Evolutionary conservation across 495 filamentous ascomycete species (phyloP).

Genomic region (Rhizodiscina lignyota): DNA sequence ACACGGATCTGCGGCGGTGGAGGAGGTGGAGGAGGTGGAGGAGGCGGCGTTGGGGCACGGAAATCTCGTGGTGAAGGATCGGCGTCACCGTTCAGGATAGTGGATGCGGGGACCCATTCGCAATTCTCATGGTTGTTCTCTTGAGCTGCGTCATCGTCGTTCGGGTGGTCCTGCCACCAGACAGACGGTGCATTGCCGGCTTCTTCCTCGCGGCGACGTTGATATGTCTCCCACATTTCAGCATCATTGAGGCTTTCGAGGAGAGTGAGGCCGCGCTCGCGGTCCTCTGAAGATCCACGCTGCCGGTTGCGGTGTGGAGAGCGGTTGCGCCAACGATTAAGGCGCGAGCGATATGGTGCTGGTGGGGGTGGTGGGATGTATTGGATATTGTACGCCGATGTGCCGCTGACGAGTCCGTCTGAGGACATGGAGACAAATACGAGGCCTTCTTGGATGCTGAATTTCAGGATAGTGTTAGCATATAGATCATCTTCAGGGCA

Average conservation of each 20-base stretch:
- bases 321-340: no score
- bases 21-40: no score
- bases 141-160: no score
- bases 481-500: conserved; percentile 5
- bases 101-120: no score
- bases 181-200: background rate
- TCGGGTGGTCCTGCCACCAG: no score
- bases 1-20: no score
- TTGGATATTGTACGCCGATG: conserved; percentile 60
- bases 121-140: no score
- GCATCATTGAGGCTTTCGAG: conserved; percentile 17
- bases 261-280: conserved; percentile 12
- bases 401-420: conserved; percentile 56
- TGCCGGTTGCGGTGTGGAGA: conserved; percentile 2
- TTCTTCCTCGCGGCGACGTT: background rate
- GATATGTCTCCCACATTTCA: conserved; percentile 9
- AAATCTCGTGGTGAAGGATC: no score
- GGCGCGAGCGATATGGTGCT: conserved; percentile 2
- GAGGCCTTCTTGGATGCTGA: conserved; percentile 81
- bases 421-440: conserved; percentile 77
- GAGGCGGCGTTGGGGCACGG: no score
- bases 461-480: conserved; percentile 6
- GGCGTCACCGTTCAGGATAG: no score
- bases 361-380: conserved; percentile 24
- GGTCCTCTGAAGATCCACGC: background rate